These are phyloP conservation scores for Diaporthe destruens DNA, from an alignment of 2,329 filamentous ascomycete species.

Conservation along the genomic window DNA sequence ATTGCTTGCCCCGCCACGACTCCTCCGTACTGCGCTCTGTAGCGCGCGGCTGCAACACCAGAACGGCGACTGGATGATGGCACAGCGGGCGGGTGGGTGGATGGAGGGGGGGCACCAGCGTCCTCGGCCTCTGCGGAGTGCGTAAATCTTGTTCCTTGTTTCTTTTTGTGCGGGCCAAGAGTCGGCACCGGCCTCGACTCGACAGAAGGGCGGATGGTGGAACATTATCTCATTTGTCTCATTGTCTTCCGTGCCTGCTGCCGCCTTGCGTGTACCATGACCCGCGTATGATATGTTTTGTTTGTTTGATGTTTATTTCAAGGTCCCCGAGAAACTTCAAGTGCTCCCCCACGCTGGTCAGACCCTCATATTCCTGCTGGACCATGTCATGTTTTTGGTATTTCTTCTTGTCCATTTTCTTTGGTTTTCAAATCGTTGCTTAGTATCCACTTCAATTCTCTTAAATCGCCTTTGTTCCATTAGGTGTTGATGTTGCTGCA, in stretches of 20 bases:
- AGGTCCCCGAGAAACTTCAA: not conserved
- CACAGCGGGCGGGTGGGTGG: no score
- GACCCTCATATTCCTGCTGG: slow-evolving; percentile 14
- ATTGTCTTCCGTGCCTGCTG: slow-evolving; percentile 8
- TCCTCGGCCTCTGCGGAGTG: not conserved
- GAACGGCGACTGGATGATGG: not conserved
- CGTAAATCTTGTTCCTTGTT: not conserved
- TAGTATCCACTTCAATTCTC: not conserved
- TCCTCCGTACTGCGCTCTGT: not conserved
- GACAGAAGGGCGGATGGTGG: slow-evolving; percentile 9
- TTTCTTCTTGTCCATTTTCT: not conserved
- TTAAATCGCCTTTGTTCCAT: not conserved
- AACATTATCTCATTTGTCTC: not conserved
- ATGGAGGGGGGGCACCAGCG: not conserved
- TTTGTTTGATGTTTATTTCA: not conserved
- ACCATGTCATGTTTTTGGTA: not conserved
- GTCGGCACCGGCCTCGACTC: not conserved
- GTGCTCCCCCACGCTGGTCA: not conserved
- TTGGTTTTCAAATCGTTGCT: not conserved
- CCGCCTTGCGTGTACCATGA: not conserved
- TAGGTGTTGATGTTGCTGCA: slow-evolving; percentile 13
- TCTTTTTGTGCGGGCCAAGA: not conserved
- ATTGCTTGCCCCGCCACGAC: not conserved
- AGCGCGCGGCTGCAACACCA: not conserved
- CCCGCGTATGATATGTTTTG: not conserved